These are phyloP conservation scores for Spathaspora hagerdaliae DNA, from an alignment of 805 yeast species.

Conservation along the genomic window DNA sequence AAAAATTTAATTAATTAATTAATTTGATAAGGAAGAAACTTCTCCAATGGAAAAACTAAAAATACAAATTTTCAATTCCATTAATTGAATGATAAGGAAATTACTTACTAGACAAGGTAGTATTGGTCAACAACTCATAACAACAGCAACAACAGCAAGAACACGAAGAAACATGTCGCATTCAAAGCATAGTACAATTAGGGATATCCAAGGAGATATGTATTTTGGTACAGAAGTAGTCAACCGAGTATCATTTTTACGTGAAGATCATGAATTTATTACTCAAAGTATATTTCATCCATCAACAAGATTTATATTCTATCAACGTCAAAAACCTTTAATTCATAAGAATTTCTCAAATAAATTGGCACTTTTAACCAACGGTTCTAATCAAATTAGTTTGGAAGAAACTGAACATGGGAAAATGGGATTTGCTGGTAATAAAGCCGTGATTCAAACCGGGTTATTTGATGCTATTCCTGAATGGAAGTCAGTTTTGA, in stretches of 20 bases:
- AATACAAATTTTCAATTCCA: too few species aligned
- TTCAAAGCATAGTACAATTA: constrained; percentile 4
- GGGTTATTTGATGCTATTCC: constrained; percentile 4
- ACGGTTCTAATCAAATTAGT: constrained; percentile 28
- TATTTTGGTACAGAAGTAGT: constrained; percentile 50
- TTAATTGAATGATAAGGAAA: too few species aligned
- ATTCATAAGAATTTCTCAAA: constrained; percentile 24
- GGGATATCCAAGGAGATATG: constrained; percentile 14
- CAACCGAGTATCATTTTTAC: constrained; percentile 60
- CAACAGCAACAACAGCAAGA: too few species aligned
- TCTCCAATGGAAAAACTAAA: too few species aligned
- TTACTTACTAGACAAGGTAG: too few species aligned
- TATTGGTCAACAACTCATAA: too few species aligned
- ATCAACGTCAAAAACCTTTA: constrained; percentile 26
- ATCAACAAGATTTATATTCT: constrained; percentile 48
- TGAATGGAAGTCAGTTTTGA: constrained; percentile 12
- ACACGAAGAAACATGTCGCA: constrained; percentile 2
- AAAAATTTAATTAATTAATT: too few species aligned
- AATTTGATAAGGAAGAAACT: too few species aligned
- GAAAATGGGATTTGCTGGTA: constrained; percentile 5
- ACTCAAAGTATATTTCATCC: constrained; percentile 40
- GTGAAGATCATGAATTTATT: constrained; percentile 54
- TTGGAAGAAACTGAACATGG: background rate
- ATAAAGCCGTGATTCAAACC: background rate
- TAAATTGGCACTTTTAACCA: constrained; percentile 32